Percentiles rank a stretch among this genome's conserved stretches.
phyloP scores from a whole-genome alignment of 2,329 filamentous ascomycete species.

The Cercospora nicotianae region DNA sequence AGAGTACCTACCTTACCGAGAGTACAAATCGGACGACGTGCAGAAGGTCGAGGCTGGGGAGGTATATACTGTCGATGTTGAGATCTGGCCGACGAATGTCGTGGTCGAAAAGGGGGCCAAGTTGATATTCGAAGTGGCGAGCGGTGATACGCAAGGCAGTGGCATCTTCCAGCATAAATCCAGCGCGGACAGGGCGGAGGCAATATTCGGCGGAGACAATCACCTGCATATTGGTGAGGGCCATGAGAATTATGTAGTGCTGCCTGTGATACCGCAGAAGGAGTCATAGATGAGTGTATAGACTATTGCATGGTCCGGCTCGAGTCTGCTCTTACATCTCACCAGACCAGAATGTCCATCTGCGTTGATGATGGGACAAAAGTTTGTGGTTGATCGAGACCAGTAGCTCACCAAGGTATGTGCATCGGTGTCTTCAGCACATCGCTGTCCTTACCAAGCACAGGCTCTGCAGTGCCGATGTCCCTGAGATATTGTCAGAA shows the following conservation, averaged over 20 bases:
- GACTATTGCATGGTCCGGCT: not conserved
- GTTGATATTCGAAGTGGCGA: slow-evolving; percentile 57
- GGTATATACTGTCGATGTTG: slow-evolving; percentile 61
- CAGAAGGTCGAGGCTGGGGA: slow-evolving; percentile 56
- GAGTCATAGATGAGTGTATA: not conserved
- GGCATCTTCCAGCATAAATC: slow-evolving; percentile 34
- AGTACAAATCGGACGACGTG: slow-evolving; percentile 60
- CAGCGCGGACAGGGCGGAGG: slow-evolving; percentile 29
- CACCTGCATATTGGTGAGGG: slow-evolving; percentile 55
- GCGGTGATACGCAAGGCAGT: slow-evolving; percentile 60
- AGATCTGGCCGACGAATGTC: slow-evolving; percentile 66
- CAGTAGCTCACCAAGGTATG: slow-evolving; percentile 59
- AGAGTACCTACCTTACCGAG: slow-evolving; percentile 57
- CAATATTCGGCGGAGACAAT: slow-evolving; percentile 52
- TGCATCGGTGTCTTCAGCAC: slow-evolving; percentile 62
- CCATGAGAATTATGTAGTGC: slow-evolving; percentile 53
- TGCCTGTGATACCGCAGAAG: slow-evolving; percentile 55
- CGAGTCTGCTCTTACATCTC: not conserved
- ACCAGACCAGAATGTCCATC: not conserved
- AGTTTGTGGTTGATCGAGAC: not conserved
- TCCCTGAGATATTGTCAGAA: slow-evolving; percentile 50
- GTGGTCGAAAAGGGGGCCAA: slow-evolving; percentile 54
- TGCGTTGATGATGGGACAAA: not conserved
- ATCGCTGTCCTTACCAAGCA: slow-evolving; percentile 57
- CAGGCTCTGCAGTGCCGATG: slow-evolving; percentile 66